Base-by-base conservation (phyloP, 75 land plant genomes). In the Picea glauca region DNA sequence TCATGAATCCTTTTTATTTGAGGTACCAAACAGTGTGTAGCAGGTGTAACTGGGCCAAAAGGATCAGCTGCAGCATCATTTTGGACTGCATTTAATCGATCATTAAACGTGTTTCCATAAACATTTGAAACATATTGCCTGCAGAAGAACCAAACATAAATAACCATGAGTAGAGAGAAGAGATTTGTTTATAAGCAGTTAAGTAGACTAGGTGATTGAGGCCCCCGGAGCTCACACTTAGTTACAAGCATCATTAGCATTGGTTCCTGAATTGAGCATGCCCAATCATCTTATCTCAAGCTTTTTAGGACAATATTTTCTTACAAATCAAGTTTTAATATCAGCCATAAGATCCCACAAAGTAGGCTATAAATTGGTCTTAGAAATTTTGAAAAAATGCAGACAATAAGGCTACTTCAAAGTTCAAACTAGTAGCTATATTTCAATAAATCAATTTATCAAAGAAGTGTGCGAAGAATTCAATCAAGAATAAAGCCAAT, bases 1-100 rank as follows among this genome's bases (percentile, higher is more conserved):
- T 86, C 74, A 15, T 32, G 88, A 38, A 91, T 77, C 58, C 96
- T 84, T 85, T 96, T 93, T 60, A 89, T 67, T 20, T 96, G 79
- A 74, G 94, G 93, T 54, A 88, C 83, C 31, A 83, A 76, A 75
- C 90, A 88, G 26, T 73, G 62, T 63, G 67, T 78, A 18, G 80
- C 85, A 5, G 94, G 91, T 76, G 87, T 87, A 23, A 86, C 87
- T 72, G 92, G 90, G 35, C 84, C 87, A 15, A 46, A 11, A 76
- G 77, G 35, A 81, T 86, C 83, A 38, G 77, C 68, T 38, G 62
- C 59, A 33, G 12, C 50, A n/a, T 84, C 82, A 78, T 65, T n/a
- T 59, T 68, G 56, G 5, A 76, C 76, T 59, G 50, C 31, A 61
- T 18, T 38, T 13, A n/a, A 67, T 50, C 72, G 38, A 67, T 72